These are phyloP conservation scores for Eremothecium coryli DNA, from an alignment of 1,139 yeast species.

Conservation along the genomic window DNA sequence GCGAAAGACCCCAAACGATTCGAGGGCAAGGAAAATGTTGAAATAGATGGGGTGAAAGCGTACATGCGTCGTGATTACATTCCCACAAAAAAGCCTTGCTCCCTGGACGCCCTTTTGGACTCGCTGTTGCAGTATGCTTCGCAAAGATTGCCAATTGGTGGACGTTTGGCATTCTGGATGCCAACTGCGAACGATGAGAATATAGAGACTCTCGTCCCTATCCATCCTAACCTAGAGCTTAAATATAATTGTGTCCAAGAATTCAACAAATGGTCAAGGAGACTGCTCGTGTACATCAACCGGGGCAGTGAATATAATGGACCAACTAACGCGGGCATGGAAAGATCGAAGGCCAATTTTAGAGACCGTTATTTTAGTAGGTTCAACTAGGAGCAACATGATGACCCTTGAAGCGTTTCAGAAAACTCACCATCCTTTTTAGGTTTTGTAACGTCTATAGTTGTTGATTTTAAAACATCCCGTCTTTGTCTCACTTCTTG, in stretches of 20 bases:
- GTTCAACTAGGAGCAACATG: constrained; percentile 35
- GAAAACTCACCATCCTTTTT: constrained; percentile 3
- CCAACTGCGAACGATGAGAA: constrained; percentile 92
- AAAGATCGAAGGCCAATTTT: constrained; percentile 41
- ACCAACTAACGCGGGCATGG: constrained; percentile 36
- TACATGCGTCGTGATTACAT: constrained; percentile 73
- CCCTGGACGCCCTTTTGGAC: constrained; percentile 62
- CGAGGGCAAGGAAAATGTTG: constrained; percentile 55
- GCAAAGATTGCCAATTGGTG: constrained; percentile 57
- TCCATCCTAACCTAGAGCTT: constrained; percentile 63
- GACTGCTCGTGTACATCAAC: constrained; percentile 71
- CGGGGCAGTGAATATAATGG: constrained; percentile 55
- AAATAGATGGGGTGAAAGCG: constrained; percentile 72
- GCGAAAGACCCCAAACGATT: constrained; percentile 54
- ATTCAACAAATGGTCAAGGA: constrained; percentile 86
- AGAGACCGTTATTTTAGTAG: constrained; percentile 74
- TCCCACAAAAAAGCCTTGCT: constrained; percentile 88
- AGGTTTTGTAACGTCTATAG: constrained; percentile 7
- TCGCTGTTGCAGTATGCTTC: constrained; percentile 72
- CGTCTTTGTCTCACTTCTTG: no score
- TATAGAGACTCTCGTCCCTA: constrained; percentile 62
- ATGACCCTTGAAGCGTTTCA: constrained; percentile 1
- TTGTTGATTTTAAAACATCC: no score
- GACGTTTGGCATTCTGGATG: constrained; percentile 94
- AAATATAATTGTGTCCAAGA: constrained; percentile 74